phyloP scores from a whole-genome alignment of 1,139 yeast species.

The Yamadazyma conglobata region DNA sequence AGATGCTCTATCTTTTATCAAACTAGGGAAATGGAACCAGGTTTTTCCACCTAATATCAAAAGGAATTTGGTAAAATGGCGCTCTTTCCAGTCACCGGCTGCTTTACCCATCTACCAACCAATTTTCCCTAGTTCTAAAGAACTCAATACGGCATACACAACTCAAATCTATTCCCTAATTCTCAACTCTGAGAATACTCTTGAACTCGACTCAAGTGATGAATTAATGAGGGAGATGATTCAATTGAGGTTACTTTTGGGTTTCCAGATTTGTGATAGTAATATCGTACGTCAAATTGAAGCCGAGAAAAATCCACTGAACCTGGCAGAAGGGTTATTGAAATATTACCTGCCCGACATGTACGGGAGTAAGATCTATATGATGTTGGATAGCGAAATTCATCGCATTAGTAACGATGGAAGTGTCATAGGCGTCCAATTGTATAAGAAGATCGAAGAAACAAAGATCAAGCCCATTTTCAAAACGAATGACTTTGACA shows the following conservation, averaged over 20 bases:
- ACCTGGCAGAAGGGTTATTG: constrained; percentile 43
- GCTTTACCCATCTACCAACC: constrained; percentile 80
- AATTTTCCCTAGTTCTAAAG: constrained; percentile 66
- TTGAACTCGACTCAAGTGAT: constrained; percentile 50
- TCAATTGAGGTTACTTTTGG: constrained; percentile 73
- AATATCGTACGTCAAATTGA: constrained; percentile 64
- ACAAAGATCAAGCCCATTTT: constrained; percentile 11
- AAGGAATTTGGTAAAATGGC: constrained; percentile 79
- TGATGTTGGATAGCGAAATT: constrained; percentile 77
- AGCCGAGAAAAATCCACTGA: constrained; percentile 55
- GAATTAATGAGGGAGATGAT: constrained; percentile 85
- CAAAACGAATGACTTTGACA: constrained; percentile 22
- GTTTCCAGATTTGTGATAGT: constrained; percentile 87
- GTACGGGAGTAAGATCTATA: constrained; percentile 60
- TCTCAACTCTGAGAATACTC: constrained; percentile 50
- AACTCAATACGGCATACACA: constrained; percentile 61
- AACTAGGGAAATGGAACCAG: constrained; percentile 70
- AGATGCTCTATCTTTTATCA: constrained; percentile 41
- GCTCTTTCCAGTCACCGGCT: constrained; percentile 90
- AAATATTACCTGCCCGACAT: constrained; percentile 42
- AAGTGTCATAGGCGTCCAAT: constrained; percentile 72
- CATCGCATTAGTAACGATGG: constrained; percentile 77
- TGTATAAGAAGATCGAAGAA: constrained; percentile 42
- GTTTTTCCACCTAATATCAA: constrained; percentile 72
- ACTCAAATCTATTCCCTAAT: constrained; percentile 64